Evolutionary conservation across 176 grass and related monocot genomes (phyloP), one percentile per base, ranked within the genome.

Genomic region (Zea luxurians): DNA sequence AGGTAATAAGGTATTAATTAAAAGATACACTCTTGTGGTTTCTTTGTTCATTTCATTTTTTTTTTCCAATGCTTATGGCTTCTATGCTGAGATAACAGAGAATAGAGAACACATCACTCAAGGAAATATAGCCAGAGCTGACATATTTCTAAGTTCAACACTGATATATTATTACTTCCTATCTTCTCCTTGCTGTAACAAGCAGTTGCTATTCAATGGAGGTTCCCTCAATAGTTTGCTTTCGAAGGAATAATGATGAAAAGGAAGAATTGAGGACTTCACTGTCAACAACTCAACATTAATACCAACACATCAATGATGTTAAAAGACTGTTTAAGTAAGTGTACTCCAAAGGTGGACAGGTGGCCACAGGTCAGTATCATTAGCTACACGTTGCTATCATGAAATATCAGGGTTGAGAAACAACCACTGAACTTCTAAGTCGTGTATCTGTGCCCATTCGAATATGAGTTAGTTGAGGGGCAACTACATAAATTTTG

Each of bases 231-330:
- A 55, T 75, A 42, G 11, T 64, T 86, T 77, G 37, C 40, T 86
- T 82, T 82, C 47, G 1, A 63, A 54, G 40, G 13, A 70, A 63
- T 86, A 70, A 76, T 45, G 17, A 36, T 3, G 54, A 60, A 85
- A 70, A 70, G 3, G 17, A 65, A 64, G 15, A 64, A 20, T 17
- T 7, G 38, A 37, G 84, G 41, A 71, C 66, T 81, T 58, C 9
- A 2, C 18, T 41, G 35, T 80, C 77, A 71, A 84, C 9, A 76
- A 80, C 65, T 73, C 3, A 66, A 72, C n/a, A 71, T 66, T 81
- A 77, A 66, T 60, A 80, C 48, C 41, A 64, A 75, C 60, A 58
- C 37, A 49, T 80, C 38, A 72, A 81, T 80, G 45, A 80, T 71
- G 55, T 57, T 49, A 80, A 34, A 89, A 65, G 48, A 57, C 0